Evolutionary conservation across 2,329 filamentous ascomycete genomes (phyloP).

Genomic region (Myriosclerotinia duriaeana): DNA sequence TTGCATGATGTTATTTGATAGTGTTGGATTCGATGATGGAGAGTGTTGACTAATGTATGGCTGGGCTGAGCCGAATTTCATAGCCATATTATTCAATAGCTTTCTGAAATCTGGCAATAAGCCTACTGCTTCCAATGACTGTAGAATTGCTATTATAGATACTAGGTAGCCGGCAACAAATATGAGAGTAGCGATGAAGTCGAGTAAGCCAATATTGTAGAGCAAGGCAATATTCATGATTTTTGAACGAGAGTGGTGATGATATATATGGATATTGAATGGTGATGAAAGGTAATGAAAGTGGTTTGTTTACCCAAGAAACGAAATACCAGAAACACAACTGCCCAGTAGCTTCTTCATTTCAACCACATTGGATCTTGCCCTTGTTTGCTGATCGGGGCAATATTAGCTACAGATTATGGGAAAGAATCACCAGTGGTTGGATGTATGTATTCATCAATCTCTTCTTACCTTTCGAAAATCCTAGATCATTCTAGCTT

Average conservation of each 20-base stretch:
- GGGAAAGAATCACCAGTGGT: background rate
- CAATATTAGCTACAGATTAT: no score
- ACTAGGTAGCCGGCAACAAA: background rate
- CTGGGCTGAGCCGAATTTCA: background rate
- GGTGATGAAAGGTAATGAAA: background rate
- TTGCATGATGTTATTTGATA: constrained; percentile 12
- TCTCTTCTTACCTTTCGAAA: no score
- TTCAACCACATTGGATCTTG: background rate
- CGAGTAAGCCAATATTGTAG: background rate
- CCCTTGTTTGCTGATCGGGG: background rate
- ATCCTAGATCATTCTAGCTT: no score
- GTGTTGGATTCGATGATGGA: background rate
- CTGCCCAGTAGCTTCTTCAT: background rate
- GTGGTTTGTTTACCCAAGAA: background rate
- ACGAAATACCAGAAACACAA: background rate
- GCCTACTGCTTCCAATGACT: background rate
- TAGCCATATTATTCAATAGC: background rate
- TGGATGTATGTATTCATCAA: no score
- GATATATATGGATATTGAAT: background rate
- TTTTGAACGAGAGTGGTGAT: background rate
- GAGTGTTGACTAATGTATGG: background rate
- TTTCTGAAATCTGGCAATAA: no score
- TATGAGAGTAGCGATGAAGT: background rate
- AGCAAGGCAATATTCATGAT: background rate
- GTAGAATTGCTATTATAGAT: background rate